Conservation (phyloP, 371 early-diverging fungal genomes). For the Actinomortierella ambigua region DNA sequence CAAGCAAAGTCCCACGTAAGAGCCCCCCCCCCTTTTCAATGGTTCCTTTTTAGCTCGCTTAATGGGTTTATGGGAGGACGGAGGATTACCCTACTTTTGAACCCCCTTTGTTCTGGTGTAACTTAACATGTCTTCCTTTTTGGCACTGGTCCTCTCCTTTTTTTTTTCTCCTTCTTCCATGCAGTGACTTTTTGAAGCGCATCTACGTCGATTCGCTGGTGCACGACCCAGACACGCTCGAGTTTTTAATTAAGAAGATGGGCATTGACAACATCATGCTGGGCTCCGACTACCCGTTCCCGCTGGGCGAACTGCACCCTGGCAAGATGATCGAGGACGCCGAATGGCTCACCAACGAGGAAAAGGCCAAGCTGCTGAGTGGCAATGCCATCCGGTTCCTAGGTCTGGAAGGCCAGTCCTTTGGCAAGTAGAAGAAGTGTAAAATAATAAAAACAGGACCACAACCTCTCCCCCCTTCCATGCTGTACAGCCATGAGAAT, state of each 20-base stretch:
- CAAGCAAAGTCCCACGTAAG: slow-evolving; percentile 55
- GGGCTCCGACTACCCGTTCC: slow-evolving; percentile 77
- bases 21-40: slow-evolving; percentile 37
- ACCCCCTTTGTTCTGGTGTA: too few relatives aligned
- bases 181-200: slow-evolving; percentile 55
- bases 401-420: slow-evolving; percentile 25
- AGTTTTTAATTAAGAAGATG: slow-evolving; percentile 66
- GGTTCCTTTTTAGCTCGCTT: slow-evolving; percentile 51
- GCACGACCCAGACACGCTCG: slow-evolving; percentile 70
- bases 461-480: too few relatives aligned
- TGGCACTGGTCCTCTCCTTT: not conserved
- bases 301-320: slow-evolving; percentile 72
- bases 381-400: slow-evolving; percentile 59
- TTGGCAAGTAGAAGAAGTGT: too few relatives aligned
- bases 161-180: not conserved
- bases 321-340: slow-evolving; percentile 64
- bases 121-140: not conserved
- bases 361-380: slow-evolving; percentile 58
- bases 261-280: slow-evolving; percentile 67
- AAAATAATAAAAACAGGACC: too few relatives aligned
- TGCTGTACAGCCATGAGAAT: too few relatives aligned
- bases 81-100: not conserved
- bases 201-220: slow-evolving; percentile 74
- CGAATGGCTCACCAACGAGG: slow-evolving; percentile 58
- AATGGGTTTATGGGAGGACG: not conserved